Percentiles rank a stretch among this genome's conserved stretches.
phyloP scores from a whole-genome alignment of 345 rosid genomes.

The Boechera divaricarpa region DNA sequence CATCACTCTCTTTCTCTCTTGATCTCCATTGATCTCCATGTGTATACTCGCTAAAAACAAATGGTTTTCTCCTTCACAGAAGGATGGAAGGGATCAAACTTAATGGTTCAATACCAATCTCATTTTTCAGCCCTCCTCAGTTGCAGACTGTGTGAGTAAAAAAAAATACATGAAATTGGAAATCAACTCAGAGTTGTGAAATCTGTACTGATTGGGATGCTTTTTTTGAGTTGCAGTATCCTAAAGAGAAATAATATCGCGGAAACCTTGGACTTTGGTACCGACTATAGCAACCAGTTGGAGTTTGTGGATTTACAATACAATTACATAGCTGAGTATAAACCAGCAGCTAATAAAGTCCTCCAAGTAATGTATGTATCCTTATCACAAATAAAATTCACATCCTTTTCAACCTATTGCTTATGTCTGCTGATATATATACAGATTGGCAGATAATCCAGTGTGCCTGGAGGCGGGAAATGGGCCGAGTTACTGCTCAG shows the following conservation, averaged over 20 bases:
- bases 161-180: background rate
- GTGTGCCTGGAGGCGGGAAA: conserved; percentile 57
- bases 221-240: conserved; percentile 43
- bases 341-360: conserved; percentile 1
- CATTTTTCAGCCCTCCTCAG: conserved; percentile 57
- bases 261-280: conserved; percentile 63
- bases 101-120: conserved; percentile 59
- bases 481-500: conserved; percentile 50
- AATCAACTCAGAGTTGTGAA: background rate
- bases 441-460: conserved; percentile 76
- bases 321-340: conserved; percentile 52
- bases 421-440: conserved; percentile 15
- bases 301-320: conserved; percentile 58
- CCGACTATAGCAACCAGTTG: conserved; percentile 51
- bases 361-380: conserved; percentile 60
- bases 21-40: background rate
- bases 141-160: conserved; percentile 76
- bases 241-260: conserved; percentile 58
- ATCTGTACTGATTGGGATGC: background rate
- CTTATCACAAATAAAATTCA: background rate
- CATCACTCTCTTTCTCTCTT: conserved; percentile 29
- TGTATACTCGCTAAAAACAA: conserved; percentile 19
- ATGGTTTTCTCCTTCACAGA: conserved; percentile 50
- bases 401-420: background rate
- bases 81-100: conserved; percentile 60